Evolutionary conservation across 352 stramenopile species (phyloP).

Genomic region (Pythium plurisporium): DNA sequence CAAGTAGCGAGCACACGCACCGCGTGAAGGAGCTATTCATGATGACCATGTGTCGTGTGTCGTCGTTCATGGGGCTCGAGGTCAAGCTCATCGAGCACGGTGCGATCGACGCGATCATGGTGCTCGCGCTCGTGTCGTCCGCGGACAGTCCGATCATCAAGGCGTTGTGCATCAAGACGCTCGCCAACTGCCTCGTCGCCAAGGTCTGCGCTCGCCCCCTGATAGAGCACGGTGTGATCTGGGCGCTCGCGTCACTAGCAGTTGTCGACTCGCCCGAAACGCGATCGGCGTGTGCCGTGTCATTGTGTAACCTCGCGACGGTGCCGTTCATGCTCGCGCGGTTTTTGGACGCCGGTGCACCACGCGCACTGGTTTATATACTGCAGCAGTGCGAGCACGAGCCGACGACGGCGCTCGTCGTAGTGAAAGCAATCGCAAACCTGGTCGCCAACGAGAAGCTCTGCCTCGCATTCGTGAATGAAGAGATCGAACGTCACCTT

Average conservation of each 20-base stretch:
- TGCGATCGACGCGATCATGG: conserved; percentile 61
- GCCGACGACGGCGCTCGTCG: conserved; percentile 39
- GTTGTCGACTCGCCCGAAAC: conserved; percentile 50
- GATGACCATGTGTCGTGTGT: conserved; percentile 62
- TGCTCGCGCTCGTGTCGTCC: conserved; percentile 62
- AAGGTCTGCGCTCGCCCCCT: conserved; percentile 60
- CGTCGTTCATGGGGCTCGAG: conserved; percentile 57
- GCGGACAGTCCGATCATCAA: conserved; percentile 65
- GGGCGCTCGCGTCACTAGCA: conserved; percentile 67
- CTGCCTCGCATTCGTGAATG: conserved; percentile 62
- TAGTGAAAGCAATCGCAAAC: conserved; percentile 74
- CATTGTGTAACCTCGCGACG: conserved; percentile 71
- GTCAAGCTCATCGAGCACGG: conserved; percentile 66
- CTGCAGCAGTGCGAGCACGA: conserved; percentile 37
- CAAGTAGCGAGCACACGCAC: conserved; percentile 27
- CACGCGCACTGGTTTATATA: conserved; percentile 55
- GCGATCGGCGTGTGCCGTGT: conserved; percentile 55
- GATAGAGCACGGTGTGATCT: conserved; percentile 73
- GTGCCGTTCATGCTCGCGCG: conserved; percentile 51
- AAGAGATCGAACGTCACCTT: conserved; percentile 64
- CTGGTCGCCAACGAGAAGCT: conserved; percentile 75
- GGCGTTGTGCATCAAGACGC: conserved; percentile 60
- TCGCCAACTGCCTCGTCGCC: conserved; percentile 71
- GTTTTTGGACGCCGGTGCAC: conserved; percentile 65
- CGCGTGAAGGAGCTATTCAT: conserved; percentile 68